Evolutionary conservation across 2,329 filamentous ascomycete species (phyloP).

Genomic region (Sclerotinia trifoliorum): DNA sequence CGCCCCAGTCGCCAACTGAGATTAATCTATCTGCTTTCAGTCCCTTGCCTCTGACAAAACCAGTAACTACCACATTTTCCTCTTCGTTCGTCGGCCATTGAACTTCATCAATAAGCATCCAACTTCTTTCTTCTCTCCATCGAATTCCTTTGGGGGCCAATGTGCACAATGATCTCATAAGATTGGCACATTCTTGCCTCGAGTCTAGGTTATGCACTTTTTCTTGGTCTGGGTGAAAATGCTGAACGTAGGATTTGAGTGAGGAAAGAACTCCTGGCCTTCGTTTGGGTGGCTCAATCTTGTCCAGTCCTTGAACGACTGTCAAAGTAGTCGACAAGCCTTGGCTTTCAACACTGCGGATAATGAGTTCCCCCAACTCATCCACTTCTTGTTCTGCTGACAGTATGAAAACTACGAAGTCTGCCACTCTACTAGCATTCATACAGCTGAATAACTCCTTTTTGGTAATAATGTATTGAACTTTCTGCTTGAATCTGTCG

Average conservation of each 20-base stretch:
- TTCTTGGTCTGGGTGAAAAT: conserved; percentile 90
- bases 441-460: conserved; percentile 74
- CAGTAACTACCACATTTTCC: conserved; percentile 72
- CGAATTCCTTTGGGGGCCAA: conserved; percentile 89
- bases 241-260: conserved; percentile 86
- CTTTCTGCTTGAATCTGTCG: conserved; percentile 91
- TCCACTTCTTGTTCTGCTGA: conserved; percentile 84
- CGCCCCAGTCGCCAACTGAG: conserved; percentile 90
- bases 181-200: conserved; percentile 84
- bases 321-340: conserved; percentile 92
- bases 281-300: conserved; percentile 76
- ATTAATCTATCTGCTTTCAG: conserved; percentile 88
- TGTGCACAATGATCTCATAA: conserved; percentile 87
- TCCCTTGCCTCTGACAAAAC: conserved; percentile 79
- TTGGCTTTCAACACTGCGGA: conserved; percentile 87
- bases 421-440: conserved; percentile 83
- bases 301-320: conserved; percentile 75
- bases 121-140: conserved; percentile 93
- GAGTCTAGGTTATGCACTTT: conserved; percentile 88
- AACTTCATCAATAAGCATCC: conserved; percentile 87
- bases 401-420: conserved; percentile 85
- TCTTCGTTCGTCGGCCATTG: conserved; percentile 62
- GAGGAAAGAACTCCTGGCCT: conserved; percentile 74
- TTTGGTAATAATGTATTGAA: conserved; percentile 77
- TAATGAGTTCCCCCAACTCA: conserved; percentile 75